Percentiles rank a stretch among this genome's conserved stretches.
Conservation (phyloP, 345 rosid genomes). For the Citrus unshiu region DNA sequence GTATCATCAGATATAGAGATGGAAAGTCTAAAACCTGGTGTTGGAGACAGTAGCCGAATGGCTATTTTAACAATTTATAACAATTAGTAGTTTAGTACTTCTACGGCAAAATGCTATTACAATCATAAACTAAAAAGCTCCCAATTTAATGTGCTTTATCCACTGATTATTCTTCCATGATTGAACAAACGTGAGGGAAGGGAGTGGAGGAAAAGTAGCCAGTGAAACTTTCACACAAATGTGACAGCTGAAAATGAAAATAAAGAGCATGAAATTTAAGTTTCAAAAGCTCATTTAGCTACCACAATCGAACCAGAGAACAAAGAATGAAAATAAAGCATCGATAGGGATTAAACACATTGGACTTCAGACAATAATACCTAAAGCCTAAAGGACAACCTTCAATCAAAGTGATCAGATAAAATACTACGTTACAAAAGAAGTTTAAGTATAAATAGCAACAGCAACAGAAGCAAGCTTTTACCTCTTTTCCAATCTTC, state of each 20-base stretch:
- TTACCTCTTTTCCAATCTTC: conserved; percentile 91
- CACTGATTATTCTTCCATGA: neutral
- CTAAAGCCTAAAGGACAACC: neutral
- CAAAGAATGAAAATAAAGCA: neutral
- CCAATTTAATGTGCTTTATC: neutral
- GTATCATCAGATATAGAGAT: neutral
- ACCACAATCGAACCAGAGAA: neutral
- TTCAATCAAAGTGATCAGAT: neutral
- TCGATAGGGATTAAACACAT: neutral
- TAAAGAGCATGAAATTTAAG: neutral
- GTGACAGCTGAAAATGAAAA: neutral
- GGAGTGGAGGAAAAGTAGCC: neutral
- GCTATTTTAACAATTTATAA: neutral
- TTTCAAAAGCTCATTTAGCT: neutral
- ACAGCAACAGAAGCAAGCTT: conserved; percentile 1
- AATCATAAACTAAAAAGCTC: neutral
- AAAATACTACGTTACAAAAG: neutral
- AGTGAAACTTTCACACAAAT: neutral
- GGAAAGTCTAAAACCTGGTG: neutral
- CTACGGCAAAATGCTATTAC: neutral
- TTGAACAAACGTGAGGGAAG: neutral
- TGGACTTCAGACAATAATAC: neutral
- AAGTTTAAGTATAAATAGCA: neutral
- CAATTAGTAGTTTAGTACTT: neutral
- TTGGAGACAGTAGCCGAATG: neutral